Conservation (phyloP, 1,139 yeast species). For the Kluyveromyces sp. region DNA sequence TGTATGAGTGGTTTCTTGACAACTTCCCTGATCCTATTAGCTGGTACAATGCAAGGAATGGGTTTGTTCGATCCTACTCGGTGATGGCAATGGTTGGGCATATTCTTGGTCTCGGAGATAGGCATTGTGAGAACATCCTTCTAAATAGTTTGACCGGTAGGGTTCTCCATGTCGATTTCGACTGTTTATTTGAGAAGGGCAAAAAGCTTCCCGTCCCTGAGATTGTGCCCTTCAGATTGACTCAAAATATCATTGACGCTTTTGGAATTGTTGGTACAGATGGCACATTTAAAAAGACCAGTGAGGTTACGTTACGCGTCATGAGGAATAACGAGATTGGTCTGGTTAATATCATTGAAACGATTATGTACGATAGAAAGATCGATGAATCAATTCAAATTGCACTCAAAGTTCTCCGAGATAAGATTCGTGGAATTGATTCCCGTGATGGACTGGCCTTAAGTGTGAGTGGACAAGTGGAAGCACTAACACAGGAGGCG, state of each 20-base stretch:
- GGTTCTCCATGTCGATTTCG: constrained; percentile 91
- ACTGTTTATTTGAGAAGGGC: constrained; percentile 82
- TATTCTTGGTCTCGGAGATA: constrained; percentile 83
- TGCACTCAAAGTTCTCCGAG: constrained; percentile 68
- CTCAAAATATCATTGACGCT: constrained; percentile 85
- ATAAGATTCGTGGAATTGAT: constrained; percentile 79
- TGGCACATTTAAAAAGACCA: constrained; percentile 77
- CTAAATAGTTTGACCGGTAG: constrained; percentile 70
- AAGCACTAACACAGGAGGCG: constrained; percentile 79
- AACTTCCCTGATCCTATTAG: constrained; percentile 82
- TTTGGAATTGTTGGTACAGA: constrained; percentile 88
- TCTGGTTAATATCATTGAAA: constrained; percentile 83
- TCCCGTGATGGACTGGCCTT: constrained; percentile 79
- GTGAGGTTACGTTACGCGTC: constrained; percentile 75
- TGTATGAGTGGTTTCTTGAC: constrained; percentile 82
- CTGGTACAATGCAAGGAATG: constrained; percentile 78
- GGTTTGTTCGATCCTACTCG: constrained; percentile 73
- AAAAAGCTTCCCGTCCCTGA: constrained; percentile 55
- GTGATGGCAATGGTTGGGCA: constrained; percentile 98
- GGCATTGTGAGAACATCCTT: constrained; percentile 89
- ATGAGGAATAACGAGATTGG: constrained; percentile 80
- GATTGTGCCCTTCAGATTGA: constrained; percentile 85
- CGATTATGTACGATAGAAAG: constrained; percentile 69
- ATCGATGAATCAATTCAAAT: constrained; percentile 29
- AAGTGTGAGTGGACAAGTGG: constrained; percentile 91